Evolutionary conservation across 306 rosid genomes (phyloP), one percentile per base, ranked within the genome.

Genomic region (Luffa acutangula): DNA sequence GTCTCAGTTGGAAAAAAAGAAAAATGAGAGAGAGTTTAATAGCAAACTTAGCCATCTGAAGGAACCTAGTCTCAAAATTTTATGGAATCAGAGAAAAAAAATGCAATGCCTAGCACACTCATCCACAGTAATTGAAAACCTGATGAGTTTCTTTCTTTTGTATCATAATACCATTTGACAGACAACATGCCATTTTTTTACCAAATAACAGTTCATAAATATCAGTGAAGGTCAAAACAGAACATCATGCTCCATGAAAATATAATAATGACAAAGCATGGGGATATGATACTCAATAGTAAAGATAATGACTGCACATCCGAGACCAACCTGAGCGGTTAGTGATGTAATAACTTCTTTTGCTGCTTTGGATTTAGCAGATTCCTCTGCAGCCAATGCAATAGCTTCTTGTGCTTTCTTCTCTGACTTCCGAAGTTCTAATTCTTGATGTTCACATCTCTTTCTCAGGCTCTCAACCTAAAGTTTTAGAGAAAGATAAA

Each of bases 321-420:
- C 82, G 34, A 77, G 75, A 81, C 84, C 81, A 82, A 96, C 98
- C 87, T 93, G 93, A 51, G 96, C 92, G 57, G 98, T 93, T 56
- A 96, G 97, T 0, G 96, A 91, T 81, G 87, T 96, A 81, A 91
- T 93, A 79, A 96, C 98, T 89, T 93, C 98, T 88, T 96, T 96
- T 71, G 98, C 98, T 7, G 92, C 93, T 87, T 88, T 93, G 83
- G 93, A 90, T 87, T 87, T 96, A 66, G 88, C 82, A 79, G 90
- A 85, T 87, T 93, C 98, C 79, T 92, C 97, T 63, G 89, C 93
- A 46, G 92, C 96, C 79, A 91, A 80, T 82, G 93, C 90, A 69
- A 90, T 84, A 69, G 98, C 97, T 79, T 96, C 99, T 81, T 89
- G 90, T 75, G 94, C 89, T 83, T 89, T 93, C 77, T 89, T 90